Evolutionary conservation across 1,284 basidiomycete genomes (phyloP).

Genomic region (Cutaneotrichosporon sp.): DNA sequence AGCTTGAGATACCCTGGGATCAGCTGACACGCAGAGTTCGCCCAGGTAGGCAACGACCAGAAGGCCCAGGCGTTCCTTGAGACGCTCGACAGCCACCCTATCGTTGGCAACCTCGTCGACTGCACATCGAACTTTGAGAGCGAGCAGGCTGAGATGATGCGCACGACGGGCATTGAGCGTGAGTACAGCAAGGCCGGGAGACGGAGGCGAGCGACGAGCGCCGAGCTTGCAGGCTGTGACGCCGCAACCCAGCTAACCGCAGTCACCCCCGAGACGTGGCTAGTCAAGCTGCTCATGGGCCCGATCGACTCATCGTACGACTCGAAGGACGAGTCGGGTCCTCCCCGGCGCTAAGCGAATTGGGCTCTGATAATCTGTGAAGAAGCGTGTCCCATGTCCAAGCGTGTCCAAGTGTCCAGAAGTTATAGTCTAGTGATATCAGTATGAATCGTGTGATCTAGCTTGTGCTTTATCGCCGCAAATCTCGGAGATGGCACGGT

Average conservation of each 20-base stretch:
- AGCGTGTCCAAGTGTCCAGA: background rate
- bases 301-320: conserved; percentile 47
- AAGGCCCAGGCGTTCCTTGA: conserved; percentile 54
- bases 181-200: background rate
- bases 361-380: background rate
- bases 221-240: too few relatives aligned
- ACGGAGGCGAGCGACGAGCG: background rate
- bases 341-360: background rate
- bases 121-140: conserved; percentile 53
- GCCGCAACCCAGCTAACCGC: background rate
- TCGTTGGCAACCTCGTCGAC: conserved; percentile 53
- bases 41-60: conserved; percentile 55
- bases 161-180: conserved; percentile 33
- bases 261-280: conserved; percentile 44
- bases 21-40: conserved; percentile 44
- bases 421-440: conserved; percentile 1
- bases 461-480: too few relatives aligned
- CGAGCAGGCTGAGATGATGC: conserved; percentile 53
- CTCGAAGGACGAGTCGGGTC: conserved; percentile 35
- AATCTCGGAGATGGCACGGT: too few relatives aligned
- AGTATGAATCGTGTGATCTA: background rate
- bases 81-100: conserved; percentile 54
- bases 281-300: conserved; percentile 46
- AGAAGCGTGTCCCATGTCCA: background rate
- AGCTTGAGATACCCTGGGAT: too few relatives aligned